Conservation (phyloP, 2,329 filamentous ascomycete species). For the Cladosporium oxysporum region DNA sequence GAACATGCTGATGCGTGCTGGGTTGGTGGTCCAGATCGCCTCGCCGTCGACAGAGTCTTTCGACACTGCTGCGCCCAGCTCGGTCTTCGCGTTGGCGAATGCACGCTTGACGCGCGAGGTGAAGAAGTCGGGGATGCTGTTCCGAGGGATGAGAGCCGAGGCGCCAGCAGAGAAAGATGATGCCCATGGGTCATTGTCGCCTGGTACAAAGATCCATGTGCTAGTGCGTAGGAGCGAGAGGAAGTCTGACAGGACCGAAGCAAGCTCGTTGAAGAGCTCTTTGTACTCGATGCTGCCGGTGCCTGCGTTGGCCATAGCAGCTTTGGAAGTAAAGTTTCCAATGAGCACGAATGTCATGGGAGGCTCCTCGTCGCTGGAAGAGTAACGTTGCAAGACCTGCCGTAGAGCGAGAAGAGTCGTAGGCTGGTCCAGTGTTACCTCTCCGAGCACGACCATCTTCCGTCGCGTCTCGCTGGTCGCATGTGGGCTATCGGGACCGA, state of each 20-base stretch:
- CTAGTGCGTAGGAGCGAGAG: conserved; percentile 74
- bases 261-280: conserved; percentile 88
- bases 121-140: conserved; percentile 81
- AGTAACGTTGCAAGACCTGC: conserved; percentile 76
- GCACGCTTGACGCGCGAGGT: conserved; percentile 81
- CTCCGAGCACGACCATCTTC: conserved; percentile 75
- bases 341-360: conserved; percentile 81
- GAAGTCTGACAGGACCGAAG: conserved; percentile 79
- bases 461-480: conserved; percentile 31
- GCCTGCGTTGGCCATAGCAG: conserved; percentile 64
- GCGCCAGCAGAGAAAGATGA: conserved; percentile 80
- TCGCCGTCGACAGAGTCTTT: conserved; percentile 62
- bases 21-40: conserved; percentile 87
- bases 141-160: conserved; percentile 67
- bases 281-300: conserved; percentile 92
- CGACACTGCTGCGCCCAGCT: conserved; percentile 56
- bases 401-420: conserved; percentile 77
- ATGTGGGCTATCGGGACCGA: conserved; percentile 43
- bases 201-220: conserved; percentile 90
- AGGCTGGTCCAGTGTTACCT: conserved; percentile 83
- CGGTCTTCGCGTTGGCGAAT: conserved; percentile 76
- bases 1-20: conserved; percentile 78
- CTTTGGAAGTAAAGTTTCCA: conserved; percentile 73
- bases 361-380: conserved; percentile 57
- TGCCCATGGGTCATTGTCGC: conserved; percentile 96